Evolutionary conservation across 2,329 filamentous ascomycete species (phyloP), one percentile per base, ranked within the genome.

Genomic region (Nigrospora oryzae): DNA sequence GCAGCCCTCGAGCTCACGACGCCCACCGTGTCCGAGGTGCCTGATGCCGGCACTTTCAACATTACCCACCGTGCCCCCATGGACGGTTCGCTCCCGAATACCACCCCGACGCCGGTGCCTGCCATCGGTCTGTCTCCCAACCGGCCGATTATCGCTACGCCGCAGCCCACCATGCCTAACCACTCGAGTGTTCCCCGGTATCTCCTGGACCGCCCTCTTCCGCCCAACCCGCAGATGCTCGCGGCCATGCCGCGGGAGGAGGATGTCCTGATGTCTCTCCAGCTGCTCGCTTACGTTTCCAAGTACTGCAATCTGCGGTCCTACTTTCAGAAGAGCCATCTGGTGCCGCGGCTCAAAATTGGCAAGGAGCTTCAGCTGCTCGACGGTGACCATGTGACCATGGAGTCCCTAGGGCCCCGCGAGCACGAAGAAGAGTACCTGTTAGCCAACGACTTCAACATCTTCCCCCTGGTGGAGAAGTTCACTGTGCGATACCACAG

Each of bases 401-500:
- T 47, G 60, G 53, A 68, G 60, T 53, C 63, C 8, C 43, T 53
- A 17, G 61, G 66, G 5, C 40, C 40, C 15, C 63, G 67, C 33
- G 73, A 81, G 43, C 81, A 85, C 38, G 81, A 89, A 46, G 86
- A 91, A 57, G 91, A 98, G 63, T 97, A 95, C 60, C 70, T 94
- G 23, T 75, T 95, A 8, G 86, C 90, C 13, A 91, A 97, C 59
- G 89, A 97, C 63, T 91, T 95, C 68, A 98, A 98, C 66, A 95
- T 98, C 53, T 98, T 98, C 67, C 93, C 93, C 3, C 73, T 98
- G 33, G 93, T 98, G 40, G 93, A 98, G 66, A 97, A 96, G 65
- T 98, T 97, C 63, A 98, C 93, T 5, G 88, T 96, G 30, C 83
- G 93, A 52, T 89, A 96, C 60, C 89, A 96, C 66, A 89, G 87